Base-by-base conservation (phyloP, 2,329 filamentous ascomycete genomes). In the Scytalidium sp. region DNA sequence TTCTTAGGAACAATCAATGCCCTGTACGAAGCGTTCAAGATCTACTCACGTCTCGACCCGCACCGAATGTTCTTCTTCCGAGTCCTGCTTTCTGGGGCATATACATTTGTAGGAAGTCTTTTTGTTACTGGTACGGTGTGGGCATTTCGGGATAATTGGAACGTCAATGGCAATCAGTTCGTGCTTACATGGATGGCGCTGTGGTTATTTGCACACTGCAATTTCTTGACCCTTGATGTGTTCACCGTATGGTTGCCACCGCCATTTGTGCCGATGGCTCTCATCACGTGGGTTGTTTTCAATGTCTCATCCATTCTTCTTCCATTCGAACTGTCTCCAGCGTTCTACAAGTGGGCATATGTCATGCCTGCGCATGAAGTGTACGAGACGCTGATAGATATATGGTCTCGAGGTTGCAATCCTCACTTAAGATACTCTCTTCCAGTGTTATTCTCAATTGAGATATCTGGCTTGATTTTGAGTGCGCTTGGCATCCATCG, bases 291-390 rank as follows among this genome's bases (percentile, higher is more conserved):
- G 82, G 80, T 86, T 40, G 83, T 87, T 49, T 77, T 79, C 6
- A 87, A 87, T 57, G 80, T 85, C 0, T 70, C 74, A 0, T 84
- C 80, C 1, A 67, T 73, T 0, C 84, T 87, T 57, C 81, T 85
- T 61, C 67, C 78, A 3, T 68, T 86, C 41, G 78, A 81, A 21
- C 67, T 87, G 20, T 75, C 78, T 2, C 77, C 80, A 0, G 67
- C 64, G 0, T 85, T 87, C 58, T 87, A 81, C 60, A 61, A 65
- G 2, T 87, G 80, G 79, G 81, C 80, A 0, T 83, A 83, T 60
- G 82, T 76, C 0, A 83, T 81, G 79, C 83, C 83, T 8, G 64
- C 87, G 48, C 79, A 85, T 62, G 76, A 80, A 36, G 73, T 86
- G 32, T 75, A 70, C 51, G 61, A 66, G 3, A 48, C 69, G 3